Conservation (phyloP, 2,329 filamentous ascomycete species). For the Pseudogymnoascus sp. region DNA sequence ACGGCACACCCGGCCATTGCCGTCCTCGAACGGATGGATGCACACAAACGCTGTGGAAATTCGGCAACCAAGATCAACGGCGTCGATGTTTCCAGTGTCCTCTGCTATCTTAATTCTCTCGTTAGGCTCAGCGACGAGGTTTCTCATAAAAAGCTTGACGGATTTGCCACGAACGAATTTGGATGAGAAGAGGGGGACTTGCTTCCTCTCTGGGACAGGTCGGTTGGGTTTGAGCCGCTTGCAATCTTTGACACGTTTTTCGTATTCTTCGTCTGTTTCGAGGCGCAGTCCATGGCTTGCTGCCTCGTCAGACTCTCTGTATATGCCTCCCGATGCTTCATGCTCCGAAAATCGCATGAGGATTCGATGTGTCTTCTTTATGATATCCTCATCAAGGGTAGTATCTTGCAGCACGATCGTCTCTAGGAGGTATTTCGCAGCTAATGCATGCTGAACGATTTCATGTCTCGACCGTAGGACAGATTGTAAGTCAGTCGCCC, state of each 20-base stretch:
- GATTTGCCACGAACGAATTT: conserved; percentile 20
- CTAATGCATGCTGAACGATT: conserved; percentile 14
- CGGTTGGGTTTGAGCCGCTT: neutral
- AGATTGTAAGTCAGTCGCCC: neutral
- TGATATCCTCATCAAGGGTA: conserved; percentile 19
- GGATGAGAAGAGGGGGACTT: neutral
- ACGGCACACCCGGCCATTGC: conserved; percentile 32
- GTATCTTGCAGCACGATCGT: conserved; percentile 12
- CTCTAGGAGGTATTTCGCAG: conserved; percentile 17
- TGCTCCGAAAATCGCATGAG: conserved; percentile 16
- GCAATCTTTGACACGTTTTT: neutral
- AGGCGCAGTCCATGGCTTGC: neutral
- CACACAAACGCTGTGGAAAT: conserved; percentile 29
- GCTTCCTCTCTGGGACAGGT: neutral
- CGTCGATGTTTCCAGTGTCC: conserved; percentile 15
- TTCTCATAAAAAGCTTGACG: conserved; percentile 24
- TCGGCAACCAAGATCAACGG: conserved; percentile 24
- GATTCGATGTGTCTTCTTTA: conserved; percentile 24
- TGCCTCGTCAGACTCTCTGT: conserved; percentile 11
- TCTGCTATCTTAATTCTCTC: conserved; percentile 15
- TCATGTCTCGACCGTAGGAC: neutral
- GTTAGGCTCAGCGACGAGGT: conserved; percentile 20
- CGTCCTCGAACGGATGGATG: conserved; percentile 35
- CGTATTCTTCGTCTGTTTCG: neutral
- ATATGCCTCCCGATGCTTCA: conserved; percentile 16